Evolutionary conservation across 1,139 yeast genomes (phyloP), one percentile per base, ranked within the genome.

Genomic region (Pichia inconspicua): DNA sequence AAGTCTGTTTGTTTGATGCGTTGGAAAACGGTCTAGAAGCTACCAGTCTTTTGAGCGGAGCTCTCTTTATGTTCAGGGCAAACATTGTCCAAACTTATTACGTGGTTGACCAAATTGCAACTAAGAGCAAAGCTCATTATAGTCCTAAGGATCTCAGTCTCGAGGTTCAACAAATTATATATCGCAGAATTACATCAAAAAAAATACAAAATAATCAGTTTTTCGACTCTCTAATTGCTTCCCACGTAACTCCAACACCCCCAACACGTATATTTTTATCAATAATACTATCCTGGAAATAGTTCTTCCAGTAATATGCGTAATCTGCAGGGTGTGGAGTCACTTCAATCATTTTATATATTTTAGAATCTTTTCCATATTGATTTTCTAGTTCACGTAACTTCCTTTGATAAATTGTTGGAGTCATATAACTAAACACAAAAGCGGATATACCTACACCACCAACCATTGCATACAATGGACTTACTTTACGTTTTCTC

Each of bases 241-340:
- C 40, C 40, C 40, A 37, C 9, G 15, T 12, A 37, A n/a, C 5
- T 9, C 39, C 32, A 10, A 62, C 62, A 40, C 59, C 58, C 25
- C 51, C 51, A 22, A 60, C 46, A 41, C 61, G 44, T 11, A 48
- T 25, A 12, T 46, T 46, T 9, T 55, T 53, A 36, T 59, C 53
- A 19, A 49, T 47, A 12, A 52, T 44, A 8, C 62, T 52, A 25
- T 48, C 50, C 22, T 52, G 48, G 47, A 59, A 62, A 46, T 60
- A 59, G 5, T 53, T 45, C 3, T 61, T 47, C 61, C 64, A 60
- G 38, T 58, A 56, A 38, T 51, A 57, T 8, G 63, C 50, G 35
- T 51, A 51, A 38, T 57, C 52, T 10, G 55, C 48, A 3, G 58
- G 57, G 36, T 53, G 55, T 1, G 63, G 61, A 2, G 58, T 55